A percentile compares a stretch with the other conserved stretches of the same genome.
Conservation (phyloP, 192 early-diverging fungal genomes). For the Coemansia reversa region DNA sequence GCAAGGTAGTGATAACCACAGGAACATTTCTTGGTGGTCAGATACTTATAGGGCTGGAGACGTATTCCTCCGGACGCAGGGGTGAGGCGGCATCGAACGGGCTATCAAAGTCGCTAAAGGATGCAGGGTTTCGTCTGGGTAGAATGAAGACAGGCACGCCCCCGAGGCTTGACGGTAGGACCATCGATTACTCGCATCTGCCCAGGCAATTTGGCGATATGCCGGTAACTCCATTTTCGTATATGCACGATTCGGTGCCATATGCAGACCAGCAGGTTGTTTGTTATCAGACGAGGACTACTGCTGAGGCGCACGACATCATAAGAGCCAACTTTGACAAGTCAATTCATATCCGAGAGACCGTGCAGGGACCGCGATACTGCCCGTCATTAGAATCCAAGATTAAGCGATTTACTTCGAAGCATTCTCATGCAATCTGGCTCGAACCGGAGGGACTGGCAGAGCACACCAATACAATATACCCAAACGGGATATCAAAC, state of each 20-base stretch:
- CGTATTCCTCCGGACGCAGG: constrained; percentile 71
- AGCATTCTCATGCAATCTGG: constrained; percentile 72
- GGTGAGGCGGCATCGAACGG: constrained; percentile 72
- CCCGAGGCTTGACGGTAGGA: constrained; percentile 70
- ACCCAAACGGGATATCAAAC: constrained; percentile 85
- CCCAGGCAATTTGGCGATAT: constrained; percentile 66
- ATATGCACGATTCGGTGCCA: constrained; percentile 67
- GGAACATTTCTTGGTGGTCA: constrained; percentile 82
- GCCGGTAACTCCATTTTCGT: constrained; percentile 75
- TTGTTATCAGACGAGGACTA: constrained; percentile 79
- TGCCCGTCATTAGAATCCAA: constrained; percentile 84
- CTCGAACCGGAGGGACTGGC: constrained; percentile 78
- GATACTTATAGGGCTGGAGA: constrained; percentile 73
- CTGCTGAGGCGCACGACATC: constrained; percentile 62
- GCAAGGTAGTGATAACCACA: constrained; percentile 76
- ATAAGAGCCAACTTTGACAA: constrained; percentile 72
- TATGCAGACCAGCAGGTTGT: constrained; percentile 65
- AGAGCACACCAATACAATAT: constrained; percentile 63
- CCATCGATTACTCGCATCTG: constrained; percentile 71
- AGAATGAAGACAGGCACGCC: constrained; percentile 88
- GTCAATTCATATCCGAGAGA: constrained; percentile 81
- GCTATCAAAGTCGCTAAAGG: constrained; percentile 69
- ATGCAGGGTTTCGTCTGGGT: constrained; percentile 73
- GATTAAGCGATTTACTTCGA: constrained; percentile 68
- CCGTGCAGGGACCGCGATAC: constrained; percentile 78